Evolutionary conservation across 257 asterid genomes (phyloP).

Genomic region (Solanum stenotomum): DNA sequence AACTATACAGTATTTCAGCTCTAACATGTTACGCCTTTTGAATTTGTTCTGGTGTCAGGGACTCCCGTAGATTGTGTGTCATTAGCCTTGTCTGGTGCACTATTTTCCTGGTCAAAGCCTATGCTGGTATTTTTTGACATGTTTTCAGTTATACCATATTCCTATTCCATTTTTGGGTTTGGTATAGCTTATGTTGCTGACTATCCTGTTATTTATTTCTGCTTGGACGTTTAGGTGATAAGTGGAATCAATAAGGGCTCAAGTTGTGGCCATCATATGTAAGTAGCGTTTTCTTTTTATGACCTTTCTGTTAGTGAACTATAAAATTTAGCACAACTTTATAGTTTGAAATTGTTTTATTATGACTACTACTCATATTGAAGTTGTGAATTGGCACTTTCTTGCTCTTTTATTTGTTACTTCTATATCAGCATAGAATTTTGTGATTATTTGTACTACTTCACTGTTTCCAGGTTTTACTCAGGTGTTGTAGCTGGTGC

Average conservation of each 20-base stretch:
- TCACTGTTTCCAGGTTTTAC: slow-evolving; percentile 48
- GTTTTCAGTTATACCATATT: background rate
- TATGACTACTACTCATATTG: background rate
- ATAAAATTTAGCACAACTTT: background rate
- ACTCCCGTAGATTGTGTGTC: slow-evolving; percentile 98
- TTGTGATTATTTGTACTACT: background rate
- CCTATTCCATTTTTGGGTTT: background rate
- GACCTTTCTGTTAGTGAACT: background rate
- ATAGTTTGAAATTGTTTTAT: background rate
- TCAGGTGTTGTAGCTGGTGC: slow-evolving; percentile 97
- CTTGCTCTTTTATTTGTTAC: background rate
- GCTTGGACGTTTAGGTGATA: slow-evolving; percentile 42
- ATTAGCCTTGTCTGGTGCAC: slow-evolving; percentile 83
- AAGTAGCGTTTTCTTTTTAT: slow-evolving; percentile 8
- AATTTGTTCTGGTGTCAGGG: slow-evolving; percentile 33
- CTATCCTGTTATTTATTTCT: background rate
- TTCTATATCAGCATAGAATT: background rate
- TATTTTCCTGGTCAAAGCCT: slow-evolving; percentile 94
- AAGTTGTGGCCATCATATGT: slow-evolving; percentile 87
- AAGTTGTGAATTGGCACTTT: background rate
- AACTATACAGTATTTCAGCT: background rate
- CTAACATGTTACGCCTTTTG: background rate
- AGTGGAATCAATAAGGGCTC: slow-evolving; percentile 94
- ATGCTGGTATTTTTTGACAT: slow-evolving; percentile 46
- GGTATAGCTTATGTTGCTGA: background rate